Evolutionary conservation across 768 basidiomycete species (phyloP).

Genomic region (Tulasnella calospora): DNA sequence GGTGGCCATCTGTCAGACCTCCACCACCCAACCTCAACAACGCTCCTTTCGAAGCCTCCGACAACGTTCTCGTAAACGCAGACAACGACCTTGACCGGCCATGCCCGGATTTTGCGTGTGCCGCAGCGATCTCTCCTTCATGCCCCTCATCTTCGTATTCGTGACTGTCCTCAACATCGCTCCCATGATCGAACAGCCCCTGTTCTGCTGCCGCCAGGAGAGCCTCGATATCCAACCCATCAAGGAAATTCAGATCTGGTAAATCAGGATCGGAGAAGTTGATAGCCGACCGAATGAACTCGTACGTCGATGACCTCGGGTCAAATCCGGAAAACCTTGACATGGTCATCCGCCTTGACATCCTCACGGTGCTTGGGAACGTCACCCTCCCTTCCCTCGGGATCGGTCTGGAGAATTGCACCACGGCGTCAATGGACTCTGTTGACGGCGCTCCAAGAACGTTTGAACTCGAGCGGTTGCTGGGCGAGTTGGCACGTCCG

Average conservation of each 20-base stretch:
- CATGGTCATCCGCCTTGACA: constrained; percentile 4
- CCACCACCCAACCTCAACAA: neutral
- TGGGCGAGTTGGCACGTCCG: neutral
- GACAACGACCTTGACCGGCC: neutral
- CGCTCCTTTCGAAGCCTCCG: constrained; percentile 1
- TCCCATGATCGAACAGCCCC: neutral
- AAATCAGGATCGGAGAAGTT: constrained; percentile 15
- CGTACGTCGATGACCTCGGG: constrained; percentile 20
- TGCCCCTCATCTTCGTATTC: neutral
- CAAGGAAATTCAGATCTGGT: constrained; percentile 19
- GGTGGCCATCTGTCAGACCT: neutral
- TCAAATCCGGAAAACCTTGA: constrained; percentile 15
- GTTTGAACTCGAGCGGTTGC: constrained; percentile 1
- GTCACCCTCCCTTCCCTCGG: neutral
- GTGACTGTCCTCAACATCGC: neutral
- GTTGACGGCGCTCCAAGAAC: neutral
- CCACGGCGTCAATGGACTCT: neutral
- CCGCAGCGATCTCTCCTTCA: neutral
- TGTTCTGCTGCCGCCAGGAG: neutral
- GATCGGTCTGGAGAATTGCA: neutral
- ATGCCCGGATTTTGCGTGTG: neutral
- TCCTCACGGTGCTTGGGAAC: constrained; percentile 1
- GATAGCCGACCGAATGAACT: constrained; percentile 18
- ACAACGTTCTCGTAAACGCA: constrained; percentile 1
- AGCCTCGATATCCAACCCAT: constrained; percentile 13